Evolutionary conservation across 2,329 filamentous ascomycete species (phyloP).

Genomic region (Fusarium kyushuense): DNA sequence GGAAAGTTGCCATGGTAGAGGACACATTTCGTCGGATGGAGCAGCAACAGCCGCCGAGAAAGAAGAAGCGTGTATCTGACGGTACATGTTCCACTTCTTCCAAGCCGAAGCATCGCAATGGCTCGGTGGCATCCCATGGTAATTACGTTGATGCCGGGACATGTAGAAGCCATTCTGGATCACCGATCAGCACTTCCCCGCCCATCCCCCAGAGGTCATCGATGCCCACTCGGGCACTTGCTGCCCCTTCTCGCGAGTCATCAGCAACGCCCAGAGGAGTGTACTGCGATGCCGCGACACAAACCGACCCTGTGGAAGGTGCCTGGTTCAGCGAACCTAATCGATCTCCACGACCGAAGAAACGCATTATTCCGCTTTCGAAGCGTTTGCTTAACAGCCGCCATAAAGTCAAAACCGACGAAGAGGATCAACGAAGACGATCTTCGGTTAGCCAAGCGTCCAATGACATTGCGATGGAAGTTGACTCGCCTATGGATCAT

Average conservation of each 20-base stretch:
- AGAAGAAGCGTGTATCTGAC: conserved; percentile 73
- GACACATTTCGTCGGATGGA: conserved; percentile 73
- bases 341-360: conserved; percentile 56
- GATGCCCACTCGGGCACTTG: conserved; percentile 48
- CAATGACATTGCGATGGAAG: conserved; percentile 55
- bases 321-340: conserved; percentile 63
- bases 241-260: conserved; percentile 52
- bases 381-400: conserved; percentile 65
- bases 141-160: conserved; percentile 67
- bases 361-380: conserved; percentile 65
- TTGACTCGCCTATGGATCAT: conserved; percentile 55
- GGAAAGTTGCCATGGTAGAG: conserved; percentile 75
- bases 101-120: conserved; percentile 57
- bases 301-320: conserved; percentile 67
- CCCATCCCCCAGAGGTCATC: conserved; percentile 49
- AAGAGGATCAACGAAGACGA: conserved; percentile 53
- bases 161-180: conserved; percentile 65
- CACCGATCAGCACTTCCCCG: conserved; percentile 61
- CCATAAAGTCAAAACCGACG: conserved; percentile 57
- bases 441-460: conserved; percentile 40
- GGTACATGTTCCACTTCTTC: conserved; percentile 54
- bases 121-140: conserved; percentile 52
- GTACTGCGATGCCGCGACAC: conserved; percentile 65
- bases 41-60: conserved; percentile 66
- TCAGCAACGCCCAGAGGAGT: conserved; percentile 56